Conservation (phyloP, 805 yeast genomes). For the Kluyveromyces nonfermentans region DNA sequence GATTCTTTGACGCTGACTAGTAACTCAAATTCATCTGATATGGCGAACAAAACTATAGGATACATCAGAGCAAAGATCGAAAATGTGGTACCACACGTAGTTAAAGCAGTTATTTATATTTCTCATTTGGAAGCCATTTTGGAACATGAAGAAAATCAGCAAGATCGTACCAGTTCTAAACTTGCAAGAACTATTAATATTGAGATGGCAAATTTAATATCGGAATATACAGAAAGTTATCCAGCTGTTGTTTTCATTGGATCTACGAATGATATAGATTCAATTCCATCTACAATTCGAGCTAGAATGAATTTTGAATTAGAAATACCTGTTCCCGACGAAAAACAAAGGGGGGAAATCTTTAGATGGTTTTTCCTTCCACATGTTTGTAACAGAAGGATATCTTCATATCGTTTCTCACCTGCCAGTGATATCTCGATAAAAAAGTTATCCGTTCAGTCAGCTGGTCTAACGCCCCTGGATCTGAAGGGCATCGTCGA, state of each 20-base stretch:
- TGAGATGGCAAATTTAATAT: slow-evolving; percentile 48
- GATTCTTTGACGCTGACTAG: slow-evolving; percentile 46
- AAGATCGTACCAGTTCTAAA: slow-evolving; percentile 30
- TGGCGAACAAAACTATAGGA: slow-evolving; percentile 74
- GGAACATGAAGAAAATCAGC: slow-evolving; percentile 53
- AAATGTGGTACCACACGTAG: slow-evolving; percentile 38
- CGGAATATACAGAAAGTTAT: slow-evolving; percentile 38
- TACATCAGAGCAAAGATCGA: slow-evolving; percentile 68
- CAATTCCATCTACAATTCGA: slow-evolving; percentile 55
- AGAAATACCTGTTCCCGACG: slow-evolving; percentile 67
- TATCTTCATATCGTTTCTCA: not conserved
- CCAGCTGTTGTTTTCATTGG: slow-evolving; percentile 45
- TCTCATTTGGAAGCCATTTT: slow-evolving; percentile 73
- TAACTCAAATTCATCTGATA: slow-evolving; percentile 51
- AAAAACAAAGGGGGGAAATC: slow-evolving; percentile 58
- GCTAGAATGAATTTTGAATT: slow-evolving; percentile 69
- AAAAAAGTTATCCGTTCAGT: slow-evolving; percentile 60
- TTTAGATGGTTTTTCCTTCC: slow-evolving; percentile 42
- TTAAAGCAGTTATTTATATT: slow-evolving; percentile 44
- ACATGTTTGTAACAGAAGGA: slow-evolving; percentile 16
- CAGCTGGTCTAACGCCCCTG: slow-evolving; percentile 87
- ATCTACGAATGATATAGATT: slow-evolving; percentile 60
- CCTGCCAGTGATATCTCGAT: slow-evolving; percentile 33
- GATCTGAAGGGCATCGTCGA: slow-evolving; percentile 67
- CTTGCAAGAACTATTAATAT: slow-evolving; percentile 29